Evolutionary conservation across 441 rosid species (phyloP).

Genomic region (California macrophylla): DNA sequence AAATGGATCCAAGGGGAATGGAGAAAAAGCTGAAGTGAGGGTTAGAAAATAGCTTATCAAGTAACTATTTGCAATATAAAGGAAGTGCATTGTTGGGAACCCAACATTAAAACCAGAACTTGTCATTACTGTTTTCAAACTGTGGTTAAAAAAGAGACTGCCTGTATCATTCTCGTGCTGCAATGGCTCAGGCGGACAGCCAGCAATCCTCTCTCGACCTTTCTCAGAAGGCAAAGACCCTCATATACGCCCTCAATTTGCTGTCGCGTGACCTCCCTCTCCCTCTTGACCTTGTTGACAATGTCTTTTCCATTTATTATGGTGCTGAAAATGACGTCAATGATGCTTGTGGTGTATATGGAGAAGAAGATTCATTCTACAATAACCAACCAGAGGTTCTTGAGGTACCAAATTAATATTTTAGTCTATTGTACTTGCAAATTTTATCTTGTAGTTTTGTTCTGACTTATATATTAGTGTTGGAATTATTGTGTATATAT

Average conservation of each 20-base stretch:
- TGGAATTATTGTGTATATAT: conserved; percentile 21
- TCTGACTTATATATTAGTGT: background rate
- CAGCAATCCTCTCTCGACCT: conserved; percentile 32
- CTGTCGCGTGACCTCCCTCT: conserved; percentile 89
- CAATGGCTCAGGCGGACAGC: conserved; percentile 47
- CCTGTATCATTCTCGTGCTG: background rate
- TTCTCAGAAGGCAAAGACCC: conserved; percentile 48
- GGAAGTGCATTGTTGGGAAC: background rate
- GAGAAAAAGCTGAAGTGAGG: background rate
- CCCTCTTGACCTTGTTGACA: conserved; percentile 56
- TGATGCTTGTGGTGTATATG: conserved; percentile 7
- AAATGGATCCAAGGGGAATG: background rate
- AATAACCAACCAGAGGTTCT: background rate
- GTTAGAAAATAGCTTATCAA: background rate
- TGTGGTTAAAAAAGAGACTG: background rate
- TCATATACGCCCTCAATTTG: conserved; percentile 73
- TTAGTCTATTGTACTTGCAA: conserved; percentile 6
- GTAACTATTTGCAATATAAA: background rate
- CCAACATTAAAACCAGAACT: background rate
- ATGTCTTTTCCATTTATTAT: conserved; percentile 63
- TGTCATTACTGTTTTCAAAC: background rate
- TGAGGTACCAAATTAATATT: background rate
- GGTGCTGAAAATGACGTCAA: conserved; percentile 23
- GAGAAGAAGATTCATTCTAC: background rate
- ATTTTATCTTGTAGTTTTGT: conserved; percentile 13